These are phyloP conservation scores for Clathrospora elynae DNA, from an alignment of 2,329 filamentous ascomycete genomes.

Conservation along the genomic window DNA sequence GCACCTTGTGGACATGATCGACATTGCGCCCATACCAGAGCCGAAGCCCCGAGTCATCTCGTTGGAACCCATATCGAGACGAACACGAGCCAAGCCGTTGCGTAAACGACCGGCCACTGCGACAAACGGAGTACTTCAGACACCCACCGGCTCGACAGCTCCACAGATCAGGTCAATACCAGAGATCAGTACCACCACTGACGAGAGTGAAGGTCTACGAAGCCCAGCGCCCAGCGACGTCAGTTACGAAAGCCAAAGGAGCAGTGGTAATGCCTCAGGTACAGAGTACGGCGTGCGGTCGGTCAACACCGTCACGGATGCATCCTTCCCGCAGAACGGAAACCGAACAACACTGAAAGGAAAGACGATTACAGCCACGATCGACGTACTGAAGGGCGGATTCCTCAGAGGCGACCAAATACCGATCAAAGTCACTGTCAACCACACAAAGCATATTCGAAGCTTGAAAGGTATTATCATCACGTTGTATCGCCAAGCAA, in stretches of 20 bases:
- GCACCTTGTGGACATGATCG: slow-evolving; percentile 78
- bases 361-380: slow-evolving; percentile 78
- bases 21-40: slow-evolving; percentile 74
- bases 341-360: slow-evolving; percentile 65
- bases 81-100: slow-evolving; percentile 63
- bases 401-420: slow-evolving; percentile 85
- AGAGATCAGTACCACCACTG: slow-evolving; percentile 27
- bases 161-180: slow-evolving; percentile 27
- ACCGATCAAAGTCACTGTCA: slow-evolving; percentile 77
- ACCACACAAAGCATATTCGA: slow-evolving; percentile 87
- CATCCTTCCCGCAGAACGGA: slow-evolving; percentile 47
- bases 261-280: slow-evolving; percentile 58
- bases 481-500: slow-evolving; percentile 87
- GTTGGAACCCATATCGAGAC: slow-evolving; percentile 81
- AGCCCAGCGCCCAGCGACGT: slow-evolving; percentile 56
- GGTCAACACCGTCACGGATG: slow-evolving; percentile 53
- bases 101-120: slow-evolving; percentile 28
- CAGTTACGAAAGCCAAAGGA: slow-evolving; percentile 59
- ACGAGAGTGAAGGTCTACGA: slow-evolving; percentile 43
- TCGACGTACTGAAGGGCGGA: slow-evolving; percentile 81
- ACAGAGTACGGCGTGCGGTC: slow-evolving; percentile 50
- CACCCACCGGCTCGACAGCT: slow-evolving; percentile 25
- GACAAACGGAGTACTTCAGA: slow-evolving; percentile 20
- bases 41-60: slow-evolving; percentile 84
- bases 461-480: slow-evolving; percentile 92